These are phyloP conservation scores for Skeletonema tropicum DNA, from an alignment of 108 stramenopile species.

Conservation along the genomic window DNA sequence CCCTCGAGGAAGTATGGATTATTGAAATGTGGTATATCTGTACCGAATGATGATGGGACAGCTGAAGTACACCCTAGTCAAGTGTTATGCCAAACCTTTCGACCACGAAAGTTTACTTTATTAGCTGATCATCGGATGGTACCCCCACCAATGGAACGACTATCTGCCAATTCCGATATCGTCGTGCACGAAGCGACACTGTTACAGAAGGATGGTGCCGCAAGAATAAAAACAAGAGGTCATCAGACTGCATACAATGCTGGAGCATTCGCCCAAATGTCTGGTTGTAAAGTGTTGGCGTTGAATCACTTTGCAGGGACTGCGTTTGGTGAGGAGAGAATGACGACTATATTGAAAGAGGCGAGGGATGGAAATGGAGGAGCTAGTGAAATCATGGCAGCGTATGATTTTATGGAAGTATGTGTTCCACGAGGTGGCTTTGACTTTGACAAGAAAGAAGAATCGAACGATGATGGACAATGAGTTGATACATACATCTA, in stretches of 20 bases:
- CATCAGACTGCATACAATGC: conserved; percentile 84
- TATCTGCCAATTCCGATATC: conserved; percentile 75
- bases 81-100: conserved; percentile 49
- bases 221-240: conserved; percentile 55
- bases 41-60: conserved; percentile 63
- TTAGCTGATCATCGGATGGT: conserved; percentile 73
- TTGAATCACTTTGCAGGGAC: conserved; percentile 79
- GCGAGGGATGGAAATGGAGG: conserved; percentile 51
- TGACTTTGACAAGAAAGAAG: conserved; percentile 25
- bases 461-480: not conserved
- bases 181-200: conserved; percentile 92
- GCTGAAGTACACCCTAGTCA: conserved; percentile 61
- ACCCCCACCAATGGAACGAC: conserved; percentile 58
- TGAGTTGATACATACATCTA: too few species aligned
- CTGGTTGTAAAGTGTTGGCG: conserved; percentile 61
- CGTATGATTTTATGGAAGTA: conserved; percentile 84
- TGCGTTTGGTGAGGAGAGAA: conserved; percentile 6
- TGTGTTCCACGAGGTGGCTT: conserved; percentile 74
- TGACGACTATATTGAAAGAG: conserved; percentile 42
- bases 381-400: conserved; percentile 49
- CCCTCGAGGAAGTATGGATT: conserved; percentile 68
- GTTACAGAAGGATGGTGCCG: conserved; percentile 46
- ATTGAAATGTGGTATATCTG: conserved; percentile 74
- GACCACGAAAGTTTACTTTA: conserved; percentile 69
- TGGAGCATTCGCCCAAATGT: conserved; percentile 54